phyloP scores from a whole-genome alignment of 2,329 filamentous ascomycete genomes.

The Didymellaceae sp. region DNA sequence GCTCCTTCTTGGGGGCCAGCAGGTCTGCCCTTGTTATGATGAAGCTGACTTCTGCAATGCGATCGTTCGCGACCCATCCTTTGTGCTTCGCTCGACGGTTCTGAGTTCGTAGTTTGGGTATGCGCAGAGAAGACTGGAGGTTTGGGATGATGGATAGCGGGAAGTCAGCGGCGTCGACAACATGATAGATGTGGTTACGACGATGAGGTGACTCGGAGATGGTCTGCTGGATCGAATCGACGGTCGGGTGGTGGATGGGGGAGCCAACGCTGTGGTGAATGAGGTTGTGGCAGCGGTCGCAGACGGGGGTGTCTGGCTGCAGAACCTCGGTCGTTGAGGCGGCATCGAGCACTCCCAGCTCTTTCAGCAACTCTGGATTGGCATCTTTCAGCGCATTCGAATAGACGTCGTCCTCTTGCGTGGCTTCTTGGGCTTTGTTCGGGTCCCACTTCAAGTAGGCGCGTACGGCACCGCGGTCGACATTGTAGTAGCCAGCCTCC shows the following conservation, averaged over 20 bases:
- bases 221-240: constrained; percentile 81
- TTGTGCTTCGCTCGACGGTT: constrained; percentile 77
- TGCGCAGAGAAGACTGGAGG: constrained; percentile 71
- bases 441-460: constrained; percentile 43
- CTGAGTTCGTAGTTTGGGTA: constrained; percentile 76
- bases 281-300: constrained; percentile 86
- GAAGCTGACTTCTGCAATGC: constrained; percentile 82
- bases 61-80: constrained; percentile 68
- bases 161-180: constrained; percentile 95
- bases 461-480: constrained; percentile 56
- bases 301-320: constrained; percentile 63
- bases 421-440: constrained; percentile 23
- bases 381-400: constrained; percentile 43
- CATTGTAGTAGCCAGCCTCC: constrained; percentile 65
- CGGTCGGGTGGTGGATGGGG: constrained; percentile 79
- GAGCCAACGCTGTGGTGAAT: constrained; percentile 75
- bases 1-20: constrained; percentile 79
- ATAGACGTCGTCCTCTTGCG: constrained; percentile 47
- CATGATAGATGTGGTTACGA: constrained; percentile 93
- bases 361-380: constrained; percentile 35
- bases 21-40: constrained; percentile 90
- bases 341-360: constrained; percentile 39
- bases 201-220: constrained; percentile 88
- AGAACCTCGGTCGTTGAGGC: constrained; percentile 20
- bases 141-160: constrained; percentile 88